phyloP scores from a whole-genome alignment of 2,329 filamentous ascomycete species.

The Xylaria sp. region DNA sequence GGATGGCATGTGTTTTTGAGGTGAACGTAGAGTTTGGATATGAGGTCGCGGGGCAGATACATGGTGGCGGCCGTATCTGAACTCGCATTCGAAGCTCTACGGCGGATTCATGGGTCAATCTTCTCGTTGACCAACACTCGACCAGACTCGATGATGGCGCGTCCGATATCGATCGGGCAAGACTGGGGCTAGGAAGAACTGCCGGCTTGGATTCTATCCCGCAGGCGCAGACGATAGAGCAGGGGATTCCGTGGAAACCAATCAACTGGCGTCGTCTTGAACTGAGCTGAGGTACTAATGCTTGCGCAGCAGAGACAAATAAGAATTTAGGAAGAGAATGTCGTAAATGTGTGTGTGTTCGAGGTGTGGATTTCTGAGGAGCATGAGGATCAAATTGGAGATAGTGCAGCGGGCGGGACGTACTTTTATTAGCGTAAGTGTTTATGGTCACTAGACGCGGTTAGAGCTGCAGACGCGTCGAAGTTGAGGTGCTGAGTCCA shows the following conservation, averaged over 20 bases:
- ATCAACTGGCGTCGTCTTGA: too few relatives aligned
- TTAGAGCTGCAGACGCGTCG: conserved; percentile 20
- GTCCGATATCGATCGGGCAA: neutral
- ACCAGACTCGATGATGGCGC: neutral
- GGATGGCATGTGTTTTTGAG: conserved; percentile 82
- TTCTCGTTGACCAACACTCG: neutral
- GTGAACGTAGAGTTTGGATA: conserved; percentile 87
- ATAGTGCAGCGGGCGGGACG: conserved; percentile 5
- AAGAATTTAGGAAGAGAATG: conserved; percentile 14
- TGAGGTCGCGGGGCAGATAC: conserved; percentile 88
- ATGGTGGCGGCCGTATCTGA: conserved; percentile 47
- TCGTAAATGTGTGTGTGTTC: neutral
- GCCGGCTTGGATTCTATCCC: neutral
- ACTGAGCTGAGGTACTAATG: conserved; percentile 14
- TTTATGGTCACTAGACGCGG: conserved; percentile 21
- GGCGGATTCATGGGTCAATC: conserved; percentile 31
- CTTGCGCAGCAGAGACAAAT: conserved; percentile 3
- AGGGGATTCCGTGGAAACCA: too few relatives aligned
- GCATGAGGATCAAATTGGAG: conserved; percentile 3
- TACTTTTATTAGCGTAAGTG: conserved; percentile 20
- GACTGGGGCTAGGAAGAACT: neutral
- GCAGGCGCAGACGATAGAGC: too few relatives aligned
- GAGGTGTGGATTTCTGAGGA: neutral
- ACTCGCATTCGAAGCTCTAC: conserved; percentile 32
- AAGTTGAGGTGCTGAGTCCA: neutral